phyloP scores from a whole-genome alignment of 805 yeast genomes.

The Lachancea nothofagi region DNA sequence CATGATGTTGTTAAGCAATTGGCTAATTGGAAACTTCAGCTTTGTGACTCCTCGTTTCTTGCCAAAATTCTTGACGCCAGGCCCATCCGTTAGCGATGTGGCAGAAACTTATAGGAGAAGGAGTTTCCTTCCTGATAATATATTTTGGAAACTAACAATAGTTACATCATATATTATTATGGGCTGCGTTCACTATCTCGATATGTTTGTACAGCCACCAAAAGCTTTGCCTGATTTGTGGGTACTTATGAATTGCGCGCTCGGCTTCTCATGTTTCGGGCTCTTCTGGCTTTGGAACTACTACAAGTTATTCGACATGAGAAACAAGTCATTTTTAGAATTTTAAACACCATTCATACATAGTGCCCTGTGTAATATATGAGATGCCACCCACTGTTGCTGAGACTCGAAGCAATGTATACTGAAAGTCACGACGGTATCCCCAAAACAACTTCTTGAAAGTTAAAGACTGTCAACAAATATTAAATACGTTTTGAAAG shows the following conservation, averaged over 20 bases:
- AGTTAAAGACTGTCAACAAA: too few species aligned
- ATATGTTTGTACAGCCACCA: constrained; percentile 49
- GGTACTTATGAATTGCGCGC: constrained; percentile 67
- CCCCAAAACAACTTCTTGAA: too few species aligned
- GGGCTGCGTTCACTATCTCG: constrained; percentile 48
- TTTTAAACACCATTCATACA: too few species aligned
- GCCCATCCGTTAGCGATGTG: constrained; percentile 37
- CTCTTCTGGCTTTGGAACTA: constrained; percentile 82
- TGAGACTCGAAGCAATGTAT: too few species aligned
- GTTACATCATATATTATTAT: constrained; percentile 49
- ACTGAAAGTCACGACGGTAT: too few species aligned
- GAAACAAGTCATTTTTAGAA: constrained; percentile 26
- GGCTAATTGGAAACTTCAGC: constrained; percentile 67
- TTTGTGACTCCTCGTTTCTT: constrained; percentile 43
- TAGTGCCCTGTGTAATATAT: too few species aligned
- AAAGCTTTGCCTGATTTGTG: constrained; percentile 71
- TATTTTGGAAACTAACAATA: constrained; percentile 48
- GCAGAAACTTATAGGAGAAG: constrained; percentile 33
- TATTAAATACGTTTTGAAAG: too few species aligned
- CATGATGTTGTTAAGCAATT: constrained; percentile 59
- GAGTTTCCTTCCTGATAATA: constrained; percentile 43
- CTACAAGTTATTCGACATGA: constrained; percentile 41
- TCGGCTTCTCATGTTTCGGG: constrained; percentile 71
- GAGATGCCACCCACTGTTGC: too few species aligned
- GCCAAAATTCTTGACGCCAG: constrained; percentile 40